Conservation (phyloP, 768 basidiomycete species). For the Gymnopilus dilepis region DNA sequence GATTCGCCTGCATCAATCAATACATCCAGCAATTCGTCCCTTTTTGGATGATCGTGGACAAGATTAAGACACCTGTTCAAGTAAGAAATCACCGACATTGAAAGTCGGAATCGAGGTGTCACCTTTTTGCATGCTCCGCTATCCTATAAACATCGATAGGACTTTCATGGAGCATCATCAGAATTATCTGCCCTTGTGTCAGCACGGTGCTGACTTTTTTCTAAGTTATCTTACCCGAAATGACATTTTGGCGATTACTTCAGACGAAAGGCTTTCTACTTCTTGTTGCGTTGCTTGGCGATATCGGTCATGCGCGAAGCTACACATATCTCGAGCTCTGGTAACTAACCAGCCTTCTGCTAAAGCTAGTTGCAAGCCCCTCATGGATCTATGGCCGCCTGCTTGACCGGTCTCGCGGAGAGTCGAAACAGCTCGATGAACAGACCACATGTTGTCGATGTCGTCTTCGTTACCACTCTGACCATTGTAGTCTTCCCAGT, state of each 20-base stretch:
- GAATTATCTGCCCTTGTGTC: constrained; percentile 54
- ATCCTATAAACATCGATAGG: constrained; percentile 70
- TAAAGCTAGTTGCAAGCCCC: constrained; percentile 68
- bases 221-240: constrained; percentile 51
- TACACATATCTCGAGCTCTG: constrained; percentile 76
- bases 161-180: constrained; percentile 71
- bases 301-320: constrained; percentile 76
- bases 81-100: not conserved
- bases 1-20: constrained; percentile 74
- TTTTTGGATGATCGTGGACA: constrained; percentile 62
- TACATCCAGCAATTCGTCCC: constrained; percentile 63
- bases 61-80: constrained; percentile 60
- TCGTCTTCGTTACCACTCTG: constrained; percentile 60
- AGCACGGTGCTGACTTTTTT: not conserved
- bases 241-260: constrained; percentile 67
- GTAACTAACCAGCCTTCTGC: constrained; percentile 78
- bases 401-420: constrained; percentile 47
- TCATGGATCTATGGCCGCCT: constrained; percentile 64
- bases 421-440: constrained; percentile 55
- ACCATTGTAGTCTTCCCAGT: constrained; percentile 67
- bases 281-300: constrained; percentile 73
- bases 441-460: constrained; percentile 53
- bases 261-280: constrained; percentile 52
- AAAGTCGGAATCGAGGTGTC: constrained; percentile 8
- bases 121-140: constrained; percentile 73